Base-by-base conservation (phyloP, 192 early-diverging fungal genomes). In the Funneliformis mosseae region DNA sequence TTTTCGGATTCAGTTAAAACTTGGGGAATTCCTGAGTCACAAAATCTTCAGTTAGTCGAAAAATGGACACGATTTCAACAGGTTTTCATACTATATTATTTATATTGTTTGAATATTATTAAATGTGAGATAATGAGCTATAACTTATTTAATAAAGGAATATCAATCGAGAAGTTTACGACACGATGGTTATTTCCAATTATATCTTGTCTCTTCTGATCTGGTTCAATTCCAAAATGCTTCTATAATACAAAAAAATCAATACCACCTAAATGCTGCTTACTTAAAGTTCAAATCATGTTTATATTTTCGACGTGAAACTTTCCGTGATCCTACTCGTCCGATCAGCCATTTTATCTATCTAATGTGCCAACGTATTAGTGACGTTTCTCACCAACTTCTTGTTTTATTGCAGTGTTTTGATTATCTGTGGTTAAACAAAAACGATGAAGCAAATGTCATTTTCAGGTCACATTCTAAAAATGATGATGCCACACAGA, bases 101-200 rank as follows among this genome's bases (percentile, higher is more conserved):
- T 48, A 16, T 28, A n/a, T 73, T 48, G 10, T 28, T 41, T 48
- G 45, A 73, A 72, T 5, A 21, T 46, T 72, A 27, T 48, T 73
- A 45, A 46, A 11, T 48, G 3, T 72, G n/a, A 46, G 16, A 68
- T 42, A 45, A 27, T 46, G 7, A 25, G 16, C 14, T 28, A 46
- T 72, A 25, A 48, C 14, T 50, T n/a, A 48, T 27, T 42, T n/a
- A n/a, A 43, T 48, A 46, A 48, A 73, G 71, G 71, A 73, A 28
- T 73, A 73, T 73, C 23, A 45, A 55, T 73, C 71, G n/a, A 16
- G 71, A 73, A 73, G 42, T 55, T 73, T 73, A 73, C 42, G 71
- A 50, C 71, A 73, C 28, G 71, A 73, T 18, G 43, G 71, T 48
- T 73, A 28, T 50, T 50, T 48, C 11, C 42, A 48, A 33, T 14